Evolutionary conservation across 345 rosid species (phyloP), one percentile per base, ranked within the genome.

Genomic region (Gossypium anomalum): DNA sequence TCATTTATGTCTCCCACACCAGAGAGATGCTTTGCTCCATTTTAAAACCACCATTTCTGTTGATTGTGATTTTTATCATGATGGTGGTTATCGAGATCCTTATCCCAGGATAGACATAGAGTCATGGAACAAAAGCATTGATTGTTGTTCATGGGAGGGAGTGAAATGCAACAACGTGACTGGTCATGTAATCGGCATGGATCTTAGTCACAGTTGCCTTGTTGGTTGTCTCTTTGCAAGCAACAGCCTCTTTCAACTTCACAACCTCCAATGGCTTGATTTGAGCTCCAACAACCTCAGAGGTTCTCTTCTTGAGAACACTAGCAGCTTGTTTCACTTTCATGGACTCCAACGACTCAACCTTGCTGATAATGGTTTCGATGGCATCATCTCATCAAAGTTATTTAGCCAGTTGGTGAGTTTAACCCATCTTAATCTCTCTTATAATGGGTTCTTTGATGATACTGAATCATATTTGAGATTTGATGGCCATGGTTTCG

Each of bases 91-190:
- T 34, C 7, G 7, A 34, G 41, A 34, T 1, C 41, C 41, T 34
- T 34, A 34, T 34, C 41, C 41, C 7, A 34, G 41, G 41, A 5
- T 34, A 34, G 41, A 5, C 41, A 34, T 34, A 5, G 41, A 34
- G 41, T 34, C 41, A 34, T 34, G 41, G 41, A 72, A 56, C 2
- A 38, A 59, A 5, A 81, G 63, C 6, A 56, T 16, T 0, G 78
- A 82, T 74, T 82, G 85, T 60, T 84, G 85, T 62, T 80, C 25
- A 16, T 78, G 83, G 76, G 74, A 74, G 67, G 83, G 85, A 0
- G 78, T 82, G 2, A 76, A 23, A 0, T 83, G 81, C 9, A 75
- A 83, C 45, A 7, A 2, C 0, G 4, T 59, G 14, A 78, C 69
- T 0, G 78, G 80, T 2, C 27, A 78, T 17, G 80, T 78, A 10